These are phyloP conservation scores for Symbiodinium pilosum DNA, from an alignment of 73 alveolate species.

Conservation along the genomic window DNA sequence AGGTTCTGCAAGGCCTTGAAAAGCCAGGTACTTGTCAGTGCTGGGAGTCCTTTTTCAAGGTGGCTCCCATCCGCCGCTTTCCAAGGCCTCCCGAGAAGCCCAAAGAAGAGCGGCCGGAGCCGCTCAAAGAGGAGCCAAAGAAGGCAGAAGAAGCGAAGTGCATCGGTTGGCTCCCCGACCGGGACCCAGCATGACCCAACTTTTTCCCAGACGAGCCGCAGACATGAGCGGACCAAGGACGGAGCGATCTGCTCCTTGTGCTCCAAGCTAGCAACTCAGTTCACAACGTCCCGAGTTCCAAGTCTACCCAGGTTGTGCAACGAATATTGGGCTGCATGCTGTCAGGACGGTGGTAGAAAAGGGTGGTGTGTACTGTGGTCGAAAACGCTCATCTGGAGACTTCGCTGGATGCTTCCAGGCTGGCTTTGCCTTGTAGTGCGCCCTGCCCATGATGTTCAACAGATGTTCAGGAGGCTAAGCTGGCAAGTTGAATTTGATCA, in stretches of 20 bases:
- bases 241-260: constrained; percentile 60
- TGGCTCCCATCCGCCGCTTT: neutral
- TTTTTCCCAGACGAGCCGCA: neutral
- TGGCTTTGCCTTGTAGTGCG: too few species aligned
- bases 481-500: too few species aligned
- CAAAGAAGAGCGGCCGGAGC: neutral
- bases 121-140: neutral
- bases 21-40: neutral
- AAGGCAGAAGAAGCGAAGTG: constrained; percentile 24
- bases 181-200: neutral
- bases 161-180: constrained; percentile 61
- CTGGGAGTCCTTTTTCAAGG: neutral
- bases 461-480: too few species aligned
- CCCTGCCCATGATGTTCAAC: too few species aligned
- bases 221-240: neutral
- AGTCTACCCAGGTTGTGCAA: too few species aligned
- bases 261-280: constrained; percentile 32
- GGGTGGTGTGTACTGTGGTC: constrained; percentile 91
- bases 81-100: constrained; percentile 48
- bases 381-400: constrained; percentile 51
- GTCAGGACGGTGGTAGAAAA: constrained; percentile 75
- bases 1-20: constrained; percentile 79
- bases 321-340: neutral
- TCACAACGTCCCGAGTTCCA: too few species aligned
- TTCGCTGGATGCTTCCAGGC: constrained; percentile 76